phyloP scores from a whole-genome alignment of 257 asterid species.

The Jacaranda mimosifolia region DNA sequence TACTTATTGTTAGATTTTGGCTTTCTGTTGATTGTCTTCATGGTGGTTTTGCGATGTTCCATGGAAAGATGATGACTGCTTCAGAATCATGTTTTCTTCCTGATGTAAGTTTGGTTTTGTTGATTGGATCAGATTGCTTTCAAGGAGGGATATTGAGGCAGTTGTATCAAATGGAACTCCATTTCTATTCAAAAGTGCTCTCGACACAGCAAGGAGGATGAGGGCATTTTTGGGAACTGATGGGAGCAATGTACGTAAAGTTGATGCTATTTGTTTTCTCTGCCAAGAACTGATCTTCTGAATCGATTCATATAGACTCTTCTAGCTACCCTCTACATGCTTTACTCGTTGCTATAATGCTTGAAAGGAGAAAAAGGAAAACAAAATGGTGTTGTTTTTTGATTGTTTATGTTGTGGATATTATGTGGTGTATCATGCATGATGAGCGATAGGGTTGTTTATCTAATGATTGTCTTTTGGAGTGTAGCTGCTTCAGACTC shows the following conservation, averaged over 20 bases:
- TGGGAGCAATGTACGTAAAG: slow-evolving; percentile 60
- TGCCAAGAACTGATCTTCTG: slow-evolving; percentile 18
- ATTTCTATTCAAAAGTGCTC: slow-evolving; percentile 83
- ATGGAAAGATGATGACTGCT: slow-evolving; percentile 9
- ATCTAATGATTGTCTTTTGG: too few relatives aligned
- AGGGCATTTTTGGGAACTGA: slow-evolving; percentile 72
- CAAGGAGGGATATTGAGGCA: slow-evolving; percentile 79
- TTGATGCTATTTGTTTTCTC: neutral
- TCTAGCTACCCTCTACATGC: slow-evolving; percentile 9
- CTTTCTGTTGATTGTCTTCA: neutral
- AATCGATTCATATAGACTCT: slow-evolving; percentile 2
- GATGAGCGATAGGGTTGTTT: too few relatives aligned
- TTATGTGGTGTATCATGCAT: too few relatives aligned
- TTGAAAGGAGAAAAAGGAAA: neutral
- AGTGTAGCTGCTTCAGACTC: too few relatives aligned
- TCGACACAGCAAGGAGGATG: slow-evolving; percentile 80
- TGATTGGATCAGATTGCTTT: slow-evolving; percentile 58
- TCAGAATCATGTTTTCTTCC: slow-evolving; percentile 13
- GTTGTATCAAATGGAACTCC: slow-evolving; percentile 89
- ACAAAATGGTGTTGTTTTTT: neutral
- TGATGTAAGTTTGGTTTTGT: slow-evolving; percentile 18
- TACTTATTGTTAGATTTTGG: slow-evolving; percentile 13
- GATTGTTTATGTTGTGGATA: neutral
- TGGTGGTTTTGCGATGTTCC: neutral
- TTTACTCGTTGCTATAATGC: neutral